phyloP scores from a whole-genome alignment of 2,329 filamentous ascomycete genomes.

The Aspergillus ibericus region DNA sequence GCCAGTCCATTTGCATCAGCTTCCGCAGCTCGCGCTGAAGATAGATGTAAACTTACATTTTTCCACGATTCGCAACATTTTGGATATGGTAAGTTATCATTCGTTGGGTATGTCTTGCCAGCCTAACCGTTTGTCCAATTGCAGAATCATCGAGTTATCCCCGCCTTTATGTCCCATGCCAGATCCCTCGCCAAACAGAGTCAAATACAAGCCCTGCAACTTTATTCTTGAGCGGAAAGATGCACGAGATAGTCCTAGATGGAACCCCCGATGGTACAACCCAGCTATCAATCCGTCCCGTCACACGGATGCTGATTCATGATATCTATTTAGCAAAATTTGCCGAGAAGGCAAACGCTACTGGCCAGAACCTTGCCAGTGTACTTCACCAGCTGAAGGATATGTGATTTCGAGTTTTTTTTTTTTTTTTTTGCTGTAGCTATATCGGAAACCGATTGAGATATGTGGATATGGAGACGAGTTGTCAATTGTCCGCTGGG shows the following conservation, averaged over 20 bases:
- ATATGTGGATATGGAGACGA: no score
- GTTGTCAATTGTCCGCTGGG: no score
- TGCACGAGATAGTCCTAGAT: conserved; percentile 28
- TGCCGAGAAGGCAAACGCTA: conserved; percentile 21
- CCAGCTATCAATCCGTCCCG: no score
- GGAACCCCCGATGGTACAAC: conserved; percentile 25
- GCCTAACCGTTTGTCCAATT: conserved; percentile 16
- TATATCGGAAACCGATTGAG: no score
- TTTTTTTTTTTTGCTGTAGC: no score
- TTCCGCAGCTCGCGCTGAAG: conserved; percentile 14
- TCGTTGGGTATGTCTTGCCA: conserved; percentile 2
- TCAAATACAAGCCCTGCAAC: conserved; percentile 26
- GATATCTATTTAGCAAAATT: conserved; percentile 23
- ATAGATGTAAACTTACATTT: conserved; percentile 27
- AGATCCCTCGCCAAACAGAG: conserved; percentile 22
- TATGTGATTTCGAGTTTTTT: no score
- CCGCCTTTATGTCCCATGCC: conserved; percentile 22
- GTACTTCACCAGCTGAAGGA: conserved; percentile 22
- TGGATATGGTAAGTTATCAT: conserved; percentile 22
- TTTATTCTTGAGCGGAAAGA: conserved; percentile 24
- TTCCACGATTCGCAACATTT: conserved; percentile 30
- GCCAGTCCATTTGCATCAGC: conserved; percentile 10
- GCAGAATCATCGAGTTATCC: conserved; percentile 23
- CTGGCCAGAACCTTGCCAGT: conserved; percentile 11
- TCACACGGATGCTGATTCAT: no score